Conservation (phyloP, 352 stramenopile species). For the Pythium chondricola region DNA sequence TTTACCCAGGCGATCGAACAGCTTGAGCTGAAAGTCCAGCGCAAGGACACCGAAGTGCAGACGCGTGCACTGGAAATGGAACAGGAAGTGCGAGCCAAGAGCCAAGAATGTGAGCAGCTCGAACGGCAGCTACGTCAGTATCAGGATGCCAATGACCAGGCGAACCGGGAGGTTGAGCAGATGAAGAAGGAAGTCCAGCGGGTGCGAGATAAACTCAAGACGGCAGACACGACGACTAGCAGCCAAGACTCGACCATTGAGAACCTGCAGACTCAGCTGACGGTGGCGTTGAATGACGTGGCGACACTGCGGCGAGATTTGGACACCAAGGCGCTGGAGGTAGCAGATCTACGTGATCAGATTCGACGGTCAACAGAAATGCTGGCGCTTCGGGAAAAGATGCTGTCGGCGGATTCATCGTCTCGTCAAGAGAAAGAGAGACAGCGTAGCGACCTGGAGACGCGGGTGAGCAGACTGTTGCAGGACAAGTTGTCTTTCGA, state of each 20-base stretch:
- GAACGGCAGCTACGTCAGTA: background rate
- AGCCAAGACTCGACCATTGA: conserved; percentile 4
- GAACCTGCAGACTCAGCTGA: conserved; percentile 35
- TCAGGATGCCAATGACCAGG: conserved; percentile 2
- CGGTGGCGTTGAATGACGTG: conserved; percentile 2
- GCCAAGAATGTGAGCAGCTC: conserved; percentile 27
- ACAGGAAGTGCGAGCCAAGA: conserved; percentile 36
- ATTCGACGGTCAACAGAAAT: conserved; percentile 34
- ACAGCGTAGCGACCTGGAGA: conserved; percentile 39
- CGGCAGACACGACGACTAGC: conserved; percentile 11
- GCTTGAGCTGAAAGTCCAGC: conserved; percentile 74
- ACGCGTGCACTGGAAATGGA: conserved; percentile 48
- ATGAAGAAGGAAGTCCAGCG: conserved; percentile 17
- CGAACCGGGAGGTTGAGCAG: background rate
- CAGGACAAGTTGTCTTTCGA: conserved; percentile 4
- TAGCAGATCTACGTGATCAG: conserved; percentile 48
- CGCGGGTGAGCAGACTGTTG: conserved; percentile 20
- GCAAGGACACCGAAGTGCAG: conserved; percentile 56
- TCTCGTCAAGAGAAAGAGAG: conserved; percentile 33
- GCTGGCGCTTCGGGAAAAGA: conserved; percentile 36
- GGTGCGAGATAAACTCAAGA: conserved; percentile 24
- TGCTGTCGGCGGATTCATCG: conserved; percentile 40
- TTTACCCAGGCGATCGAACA: conserved; percentile 70
- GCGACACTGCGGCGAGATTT: conserved; percentile 27
- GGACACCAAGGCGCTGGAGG: conserved; percentile 36